Evolutionary conservation across 1,139 yeast genomes (phyloP).

Genomic region (Suhomyces bribrorum): DNA sequence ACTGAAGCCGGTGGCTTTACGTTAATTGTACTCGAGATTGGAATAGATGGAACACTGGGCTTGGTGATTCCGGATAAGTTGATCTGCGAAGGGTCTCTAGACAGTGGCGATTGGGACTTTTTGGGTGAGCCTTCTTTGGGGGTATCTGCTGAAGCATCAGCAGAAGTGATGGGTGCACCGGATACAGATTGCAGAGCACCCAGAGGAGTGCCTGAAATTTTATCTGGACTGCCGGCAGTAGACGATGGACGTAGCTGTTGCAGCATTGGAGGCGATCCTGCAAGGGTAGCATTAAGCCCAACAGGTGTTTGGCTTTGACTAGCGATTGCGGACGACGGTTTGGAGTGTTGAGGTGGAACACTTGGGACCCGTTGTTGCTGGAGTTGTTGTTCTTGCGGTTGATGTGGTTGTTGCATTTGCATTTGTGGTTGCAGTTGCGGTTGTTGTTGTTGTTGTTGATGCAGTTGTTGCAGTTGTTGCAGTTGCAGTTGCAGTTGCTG

Average conservation of each 20-base stretch:
- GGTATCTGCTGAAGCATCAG: constrained; percentile 12
- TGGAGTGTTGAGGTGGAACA: constrained; percentile 3
- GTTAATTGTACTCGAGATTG: constrained; percentile 68
- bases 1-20: constrained; percentile 67
- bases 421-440: constrained; percentile 1
- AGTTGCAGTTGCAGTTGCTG: constrained; percentile 14
- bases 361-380: background rate
- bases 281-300: background rate
- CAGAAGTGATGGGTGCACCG: constrained; percentile 6
- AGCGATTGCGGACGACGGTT: constrained; percentile 3
- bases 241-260: constrained; percentile 7
- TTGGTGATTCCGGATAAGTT: constrained; percentile 55
- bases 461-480: constrained; percentile 13
- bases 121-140: constrained; percentile 10
- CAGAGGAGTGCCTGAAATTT: constrained; percentile 7
- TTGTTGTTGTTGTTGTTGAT: constrained; percentile 14
- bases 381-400: constrained; percentile 1
- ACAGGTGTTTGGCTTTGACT: constrained; percentile 10
- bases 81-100: constrained; percentile 20
- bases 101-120: constrained; percentile 9
- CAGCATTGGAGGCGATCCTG: constrained; percentile 3
- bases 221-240: constrained; percentile 10
- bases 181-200: constrained; percentile 27
- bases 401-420: constrained; percentile 4
- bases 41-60: constrained; percentile 69